A percentile compares a stretch with the other conserved stretches of the same genome.
These are phyloP conservation scores for Quercus lobata DNA, from an alignment of 331 rosid species.

Conservation along the genomic window DNA sequence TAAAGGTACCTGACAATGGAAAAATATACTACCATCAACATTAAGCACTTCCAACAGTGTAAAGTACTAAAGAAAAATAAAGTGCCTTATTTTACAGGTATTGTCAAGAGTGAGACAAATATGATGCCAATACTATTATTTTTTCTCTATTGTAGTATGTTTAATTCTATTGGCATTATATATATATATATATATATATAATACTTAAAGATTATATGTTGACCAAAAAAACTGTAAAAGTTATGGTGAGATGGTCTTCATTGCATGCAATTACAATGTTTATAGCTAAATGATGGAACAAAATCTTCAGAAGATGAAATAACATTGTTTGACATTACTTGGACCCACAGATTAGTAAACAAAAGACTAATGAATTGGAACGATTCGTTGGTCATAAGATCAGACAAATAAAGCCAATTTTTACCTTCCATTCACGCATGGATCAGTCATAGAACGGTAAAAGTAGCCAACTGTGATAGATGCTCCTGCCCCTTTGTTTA, in stretches of 20 bases:
- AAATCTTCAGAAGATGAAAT: too few species aligned
- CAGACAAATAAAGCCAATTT: neutral
- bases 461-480: constrained; percentile 44
- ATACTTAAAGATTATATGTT: too few species aligned
- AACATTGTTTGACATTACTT: too few species aligned
- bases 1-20: constrained; percentile 22
- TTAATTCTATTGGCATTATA: too few species aligned
- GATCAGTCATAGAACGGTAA: constrained; percentile 37
- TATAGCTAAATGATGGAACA: too few species aligned
- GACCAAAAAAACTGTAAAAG: too few species aligned
- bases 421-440: constrained; percentile 42
- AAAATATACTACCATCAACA: neutral
- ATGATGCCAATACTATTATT: too few species aligned
- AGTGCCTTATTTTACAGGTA: neutral
- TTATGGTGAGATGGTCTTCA: too few species aligned
- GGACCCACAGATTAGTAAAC: too few species aligned
- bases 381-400: neutral
- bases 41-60: neutral
- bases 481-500: constrained; percentile 27
- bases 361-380: neutral
- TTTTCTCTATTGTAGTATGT: too few species aligned
- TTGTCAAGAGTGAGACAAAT: neutral
- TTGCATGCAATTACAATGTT: too few species aligned
- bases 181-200: too few species aligned
- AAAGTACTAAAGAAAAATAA: neutral